Base-by-base conservation (phyloP, 2,329 filamentous ascomycete species). In the Tolypocladium capitatum region DNA sequence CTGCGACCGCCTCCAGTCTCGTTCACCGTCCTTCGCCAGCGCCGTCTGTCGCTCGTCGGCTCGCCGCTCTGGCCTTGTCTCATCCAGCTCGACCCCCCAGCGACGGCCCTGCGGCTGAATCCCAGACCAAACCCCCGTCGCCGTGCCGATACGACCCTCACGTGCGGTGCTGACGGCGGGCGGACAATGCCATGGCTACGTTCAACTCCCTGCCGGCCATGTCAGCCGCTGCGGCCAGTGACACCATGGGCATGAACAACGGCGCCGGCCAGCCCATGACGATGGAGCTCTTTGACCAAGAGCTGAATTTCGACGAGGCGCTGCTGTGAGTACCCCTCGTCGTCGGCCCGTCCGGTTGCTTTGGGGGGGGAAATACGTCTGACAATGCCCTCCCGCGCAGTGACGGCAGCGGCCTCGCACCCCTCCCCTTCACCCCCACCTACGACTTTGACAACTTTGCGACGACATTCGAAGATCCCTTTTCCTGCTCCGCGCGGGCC, bases 391-490 rank as follows among this genome's bases (percentile, higher is more conserved):
- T 32, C 33, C 13, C 21, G 18, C 30, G 24, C 33, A 68, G 65
- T 30, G 64, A 68, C 44, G 60, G 58, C 52, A 53, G 59, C 48
- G 51, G 62, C 27, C 52, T 68, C 48, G 61, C 63, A 33, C 59
- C 58, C 44, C 59, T 68, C n/a, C 72, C 76, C 4, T 82, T 81
- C 50, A 75, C 75, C 3, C 73, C 75, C 3, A 68, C 71, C 5
- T 82, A 81, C 65, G 78, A 82, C 53, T 74, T 82, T 55, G 76
- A 80, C 46, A 66, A 70, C 53, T 77, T 79, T 55, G 73, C 76
- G 45, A 73, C 72, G 35, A 81, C 78, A 7, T 83, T 82, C 57
- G 80, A 83, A 60, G 80, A 83, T 56, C 78, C 80, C 34, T 82
- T 83, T 57, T 74, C 75, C 52, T 79, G 80, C 59, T 72, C 75